Base-by-base conservation (phyloP, 306 rosid species). In the Ziziphus jujuba region DNA sequence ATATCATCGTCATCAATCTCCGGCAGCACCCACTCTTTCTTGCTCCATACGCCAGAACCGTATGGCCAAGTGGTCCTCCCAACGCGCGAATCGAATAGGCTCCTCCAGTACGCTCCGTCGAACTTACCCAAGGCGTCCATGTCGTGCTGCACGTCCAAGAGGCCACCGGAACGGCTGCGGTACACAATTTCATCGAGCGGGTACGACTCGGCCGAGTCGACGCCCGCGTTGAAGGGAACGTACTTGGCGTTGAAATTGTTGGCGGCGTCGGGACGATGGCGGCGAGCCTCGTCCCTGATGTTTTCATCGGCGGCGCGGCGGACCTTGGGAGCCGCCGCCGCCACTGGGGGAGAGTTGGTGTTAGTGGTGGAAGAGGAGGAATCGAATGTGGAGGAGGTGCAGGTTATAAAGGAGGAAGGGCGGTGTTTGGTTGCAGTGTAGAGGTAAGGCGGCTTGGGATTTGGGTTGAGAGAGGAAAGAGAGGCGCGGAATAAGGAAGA, bases 41-140 rank as follows among this genome's bases (percentile, higher is more conserved):
- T 91, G 77, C 91, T 84, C 96, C 97, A 88, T 2, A 91, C 97
- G 5, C 97, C 96, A 20, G 96, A 91, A 2, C 97, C 97, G 66
- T 91, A 91, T 2, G 97, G 95, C 97, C 97, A 88, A 0, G 92
- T 77, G 23, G 95, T 91, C 67, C 59, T 84, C 17, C 97, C 97
- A n/a, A 91, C 95, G 71, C 95, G 95, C 73, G 97, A 88, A 69
- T 91, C 95, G 38, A 91, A 91, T 4, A 91, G 82, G 15, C 77
- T 34, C 1, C 87, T 79, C 97, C 95, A 86, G 73, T 91, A 87
- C 62, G 84, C 92, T 55, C 97, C 97, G 73, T 80, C 87, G 66
- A 61, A 88, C 63, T 61, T 75, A 54, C 17, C 51, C 23, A 91
- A 70, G 0, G 95, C 90, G 0, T 75, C 86, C 78, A 88, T 79